phyloP scores from a whole-genome alignment of 2,329 filamentous ascomycete genomes.

The Anthostomella pinea region DNA sequence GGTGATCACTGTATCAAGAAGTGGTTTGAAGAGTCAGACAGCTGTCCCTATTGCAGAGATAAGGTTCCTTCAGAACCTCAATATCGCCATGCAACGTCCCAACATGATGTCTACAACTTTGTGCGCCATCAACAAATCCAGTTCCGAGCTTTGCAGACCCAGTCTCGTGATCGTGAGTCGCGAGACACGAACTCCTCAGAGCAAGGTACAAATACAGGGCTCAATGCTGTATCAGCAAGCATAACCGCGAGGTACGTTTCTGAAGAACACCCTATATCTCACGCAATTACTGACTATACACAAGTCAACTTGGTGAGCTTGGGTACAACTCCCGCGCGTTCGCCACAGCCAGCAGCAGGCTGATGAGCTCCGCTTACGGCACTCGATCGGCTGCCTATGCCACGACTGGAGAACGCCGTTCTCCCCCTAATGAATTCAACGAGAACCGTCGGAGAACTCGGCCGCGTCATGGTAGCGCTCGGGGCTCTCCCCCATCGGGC shows the following conservation, averaged over 20 bases:
- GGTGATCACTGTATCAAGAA: constrained; percentile 63
- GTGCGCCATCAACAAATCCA: constrained; percentile 26
- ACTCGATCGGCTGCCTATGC: constrained; percentile 18
- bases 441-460: constrained; percentile 31
- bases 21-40: constrained; percentile 62
- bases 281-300: too few species aligned
- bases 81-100: constrained; percentile 12
- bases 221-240: constrained; percentile 5
- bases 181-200: constrained; percentile 11
- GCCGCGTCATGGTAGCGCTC: constrained; percentile 25
- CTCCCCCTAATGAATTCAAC: constrained; percentile 26
- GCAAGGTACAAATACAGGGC: constrained; percentile 8
- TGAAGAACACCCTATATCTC: too few species aligned
- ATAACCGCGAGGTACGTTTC: constrained; percentile 13
- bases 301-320: too few species aligned
- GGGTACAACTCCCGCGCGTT: too few species aligned
- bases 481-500: constrained; percentile 22
- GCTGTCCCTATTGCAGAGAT: constrained; percentile 62
- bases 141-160: constrained; percentile 12
- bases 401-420: constrained; percentile 23
- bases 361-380: too few species aligned
- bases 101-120: constrained; percentile 24
- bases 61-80: constrained; percentile 53
- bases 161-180: constrained; percentile 15
- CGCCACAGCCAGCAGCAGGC: too few species aligned